Evolutionary conservation across 257 asterid genomes (phyloP), one percentile per base, ranked within the genome.

Genomic region (Nicotiana attenuata): DNA sequence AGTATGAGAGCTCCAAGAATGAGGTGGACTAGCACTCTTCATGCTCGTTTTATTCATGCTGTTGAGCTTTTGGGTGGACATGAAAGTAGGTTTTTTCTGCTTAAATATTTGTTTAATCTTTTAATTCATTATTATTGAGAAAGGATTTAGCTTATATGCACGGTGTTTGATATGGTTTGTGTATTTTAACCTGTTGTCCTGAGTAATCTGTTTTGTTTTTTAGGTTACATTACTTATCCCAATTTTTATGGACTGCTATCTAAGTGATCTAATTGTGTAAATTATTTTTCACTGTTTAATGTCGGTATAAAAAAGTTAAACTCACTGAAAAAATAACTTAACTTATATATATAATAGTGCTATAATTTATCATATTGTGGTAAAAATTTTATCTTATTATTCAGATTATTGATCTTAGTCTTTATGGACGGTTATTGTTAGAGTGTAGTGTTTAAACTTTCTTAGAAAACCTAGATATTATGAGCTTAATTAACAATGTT

Each of bases 21-120:
- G 92, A 73, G 92, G 66, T 89, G 92, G 92, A 89, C 92, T 9
- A 89, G 90, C 28, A 84, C 90, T 13, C 91, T 89, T 35, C 91
- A 89, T 78, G 85, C 88, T 82, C 90, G 92, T 16, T 89, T 89
- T 81, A 89, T 88, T 82, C 90, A 86, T 81, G 91, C 92, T 26
- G 92, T 89, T 79, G 86, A 89, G 83, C 92, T 89, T 65, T 85
- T 89, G 80, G 91, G 92, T 80, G 92, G 92, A 80, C 92, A 89
- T 82, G 91, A 89, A 83, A 89, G 92, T 89, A 86, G 5, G 85
- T 65, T 68, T 53, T 55, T 50, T 24, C 22, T 77, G 14, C 19
- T 73, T 14, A 73, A 41, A 0, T 19, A 0, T 20, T 35, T 28
- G 4, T 31, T 65, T 52, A 4, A 52, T 14, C 57, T 41, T 38